phyloP scores from a whole-genome alignment of 495 filamentous ascomycete genomes.

The Elasticomyces elasticus region DNA sequence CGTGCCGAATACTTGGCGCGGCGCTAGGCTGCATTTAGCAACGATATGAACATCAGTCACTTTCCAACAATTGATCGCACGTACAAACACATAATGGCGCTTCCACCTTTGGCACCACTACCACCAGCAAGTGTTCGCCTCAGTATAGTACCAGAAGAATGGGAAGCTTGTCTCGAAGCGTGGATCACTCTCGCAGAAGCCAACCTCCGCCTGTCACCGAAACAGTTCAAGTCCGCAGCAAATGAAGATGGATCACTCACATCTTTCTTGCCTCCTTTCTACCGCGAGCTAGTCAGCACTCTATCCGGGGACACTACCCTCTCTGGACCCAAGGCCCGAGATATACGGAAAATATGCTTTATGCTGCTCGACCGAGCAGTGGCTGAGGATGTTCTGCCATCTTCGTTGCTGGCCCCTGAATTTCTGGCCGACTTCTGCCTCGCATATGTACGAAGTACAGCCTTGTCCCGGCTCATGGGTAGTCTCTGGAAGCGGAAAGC shows the following conservation, averaged over 20 bases:
- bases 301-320: conserved; percentile 29
- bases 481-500: conserved; percentile 37
- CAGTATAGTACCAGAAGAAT: conserved; percentile 57
- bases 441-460: conserved; percentile 44
- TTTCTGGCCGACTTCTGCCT: conserved; percentile 50
- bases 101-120: conserved; percentile 66
- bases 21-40: conserved; percentile 4
- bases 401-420: conserved; percentile 41
- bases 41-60: neutral
- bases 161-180: conserved; percentile 67
- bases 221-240: conserved; percentile 42
- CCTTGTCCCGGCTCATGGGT: conserved; percentile 35
- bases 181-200: conserved; percentile 58
- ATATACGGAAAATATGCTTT: conserved; percentile 53
- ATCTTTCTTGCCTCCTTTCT: conserved; percentile 54
- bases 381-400: conserved; percentile 35
- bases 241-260: conserved; percentile 45
- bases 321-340: conserved; percentile 40
- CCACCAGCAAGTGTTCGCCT: conserved; percentile 58
- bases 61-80: neutral
- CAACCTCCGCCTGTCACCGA: conserved; percentile 48
- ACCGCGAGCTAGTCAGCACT: conserved; percentile 35
- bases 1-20: conserved; percentile 6
- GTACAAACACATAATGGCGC: conserved; percentile 28
- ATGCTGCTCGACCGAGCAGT: conserved; percentile 45